A percentile compares a stretch with the other conserved stretches of the same genome.
phyloP scores from a whole-genome alignment of 179 eudicot species.

The Beta macrorhiza region DNA sequence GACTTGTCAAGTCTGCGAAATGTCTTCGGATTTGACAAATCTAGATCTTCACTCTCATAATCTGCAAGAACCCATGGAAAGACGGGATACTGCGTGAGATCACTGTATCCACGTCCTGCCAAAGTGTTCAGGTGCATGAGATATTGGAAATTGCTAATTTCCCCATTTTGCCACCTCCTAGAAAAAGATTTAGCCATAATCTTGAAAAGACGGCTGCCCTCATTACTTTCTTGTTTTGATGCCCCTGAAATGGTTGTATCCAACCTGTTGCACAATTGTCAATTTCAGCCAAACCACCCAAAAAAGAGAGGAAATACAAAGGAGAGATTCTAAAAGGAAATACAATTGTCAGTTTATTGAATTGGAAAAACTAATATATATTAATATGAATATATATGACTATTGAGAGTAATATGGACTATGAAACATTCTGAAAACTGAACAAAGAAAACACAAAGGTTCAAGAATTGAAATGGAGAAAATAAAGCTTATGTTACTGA shows the following conservation, averaged over 20 bases:
- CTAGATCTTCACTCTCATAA: slow-evolving; percentile 87
- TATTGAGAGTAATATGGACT: neutral
- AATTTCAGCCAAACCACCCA: neutral
- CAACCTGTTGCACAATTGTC: slow-evolving; percentile 58
- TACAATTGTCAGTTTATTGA: neutral
- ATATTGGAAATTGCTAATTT: slow-evolving; percentile 98
- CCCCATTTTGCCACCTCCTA: slow-evolving; percentile 99
- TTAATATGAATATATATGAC: neutral
- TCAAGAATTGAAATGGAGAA: neutral
- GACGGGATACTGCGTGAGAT: slow-evolving; percentile 99
- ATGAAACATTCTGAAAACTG: neutral
- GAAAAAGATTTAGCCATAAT: slow-evolving; percentile 88
- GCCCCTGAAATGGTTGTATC: slow-evolving; percentile 95
- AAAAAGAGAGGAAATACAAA: neutral
- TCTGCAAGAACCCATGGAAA: slow-evolving; percentile 99
- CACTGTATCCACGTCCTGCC: slow-evolving; percentile 99
- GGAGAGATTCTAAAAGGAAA: neutral
- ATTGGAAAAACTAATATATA: neutral
- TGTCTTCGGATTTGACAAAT: slow-evolving; percentile 68
- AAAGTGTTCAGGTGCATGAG: slow-evolving; percentile 99
- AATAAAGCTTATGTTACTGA: neutral
- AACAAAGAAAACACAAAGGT: neutral
- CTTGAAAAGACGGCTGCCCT: slow-evolving; percentile 95
- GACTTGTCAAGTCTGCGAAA: slow-evolving; percentile 94
- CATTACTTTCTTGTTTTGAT: slow-evolving; percentile 83